Evolutionary conservation across 805 yeast genomes (phyloP), one percentile per base, ranked within the genome.

Genomic region (Peterozyma toletana): DNA sequence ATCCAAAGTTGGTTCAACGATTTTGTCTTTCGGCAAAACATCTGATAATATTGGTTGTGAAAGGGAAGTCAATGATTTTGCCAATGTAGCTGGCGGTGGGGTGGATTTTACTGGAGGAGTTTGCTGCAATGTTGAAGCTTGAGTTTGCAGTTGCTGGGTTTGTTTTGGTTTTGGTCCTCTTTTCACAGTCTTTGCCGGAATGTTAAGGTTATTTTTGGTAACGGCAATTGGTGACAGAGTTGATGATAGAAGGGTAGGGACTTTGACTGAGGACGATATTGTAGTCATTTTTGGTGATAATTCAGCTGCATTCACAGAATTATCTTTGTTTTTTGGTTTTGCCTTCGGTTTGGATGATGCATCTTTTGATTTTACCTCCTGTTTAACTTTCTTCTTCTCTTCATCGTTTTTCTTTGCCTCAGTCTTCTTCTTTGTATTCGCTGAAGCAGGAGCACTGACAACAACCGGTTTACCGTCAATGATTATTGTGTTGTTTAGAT

Each of bases 261-360:
- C 41, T 9, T 16, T 29, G 9, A 18, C 30, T 15, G 29, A 16
- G n/a, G 17, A 33, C 13, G 30, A 18, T 18, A 11, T 11, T 15
- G 14, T 31, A 11, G 14, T 18, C 11, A 15, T 31, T 16, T 13
- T 16, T 30, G 16, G 21, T 21, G 11, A 15, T 17, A 18, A 11
- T n/a, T 31, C 18, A 17, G 10, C 34, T 38, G 15, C n/a, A 17
- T 27, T 13, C 18, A 11, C 11, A 18, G 34, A 31, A 16, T 27
- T 13, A n/a, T 27, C 33, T 30, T 14, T 30, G 15, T 5, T 31
- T 34, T 33, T 16, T 34, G 38, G 41, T 21, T 37, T 33, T 15
- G 37, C 17, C 14, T 33, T 47, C 56, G 9, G 48, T 52, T 9
- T 17, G 42, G 16, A 50, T 45, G 39, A 42, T 58, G 18, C 29